These are phyloP conservation scores for Cercophora scortea DNA, from an alignment of 495 filamentous ascomycete species.

Conservation along the genomic window DNA sequence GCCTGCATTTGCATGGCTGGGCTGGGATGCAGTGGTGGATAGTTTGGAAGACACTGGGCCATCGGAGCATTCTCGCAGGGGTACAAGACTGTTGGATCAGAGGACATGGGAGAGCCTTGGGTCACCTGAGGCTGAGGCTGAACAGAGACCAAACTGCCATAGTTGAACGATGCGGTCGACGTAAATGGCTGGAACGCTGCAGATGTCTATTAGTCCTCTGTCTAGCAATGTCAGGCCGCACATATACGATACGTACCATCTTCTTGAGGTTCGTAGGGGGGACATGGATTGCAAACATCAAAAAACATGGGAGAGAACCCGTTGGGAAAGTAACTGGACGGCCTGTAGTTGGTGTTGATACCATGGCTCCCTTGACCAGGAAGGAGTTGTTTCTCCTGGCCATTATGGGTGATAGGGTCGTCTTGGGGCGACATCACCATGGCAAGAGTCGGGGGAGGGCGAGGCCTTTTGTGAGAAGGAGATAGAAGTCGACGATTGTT, in stretches of 20 bases:
- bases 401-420: slow-evolving; percentile 9
- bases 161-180: slow-evolving; percentile 24
- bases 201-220: slow-evolving; percentile 1
- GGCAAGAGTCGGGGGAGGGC: slow-evolving; percentile 23
- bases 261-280: slow-evolving; percentile 29
- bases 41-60: slow-evolving; percentile 29
- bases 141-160: slow-evolving; percentile 18
- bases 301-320: slow-evolving; percentile 20
- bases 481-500: slow-evolving; percentile 2
- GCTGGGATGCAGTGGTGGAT: slow-evolving; percentile 32
- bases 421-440: slow-evolving; percentile 18
- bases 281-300: slow-evolving; percentile 31
- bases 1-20: slow-evolving; percentile 29
- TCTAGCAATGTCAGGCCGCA: neutral
- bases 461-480: slow-evolving; percentile 27
- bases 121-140: slow-evolving; percentile 18
- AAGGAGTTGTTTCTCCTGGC: slow-evolving; percentile 32
- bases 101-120: slow-evolving; percentile 9
- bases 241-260: slow-evolving; percentile 8
- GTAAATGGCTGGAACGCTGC: slow-evolving; percentile 26
- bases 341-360: slow-evolving; percentile 10
- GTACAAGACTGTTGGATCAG: slow-evolving; percentile 20
- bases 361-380: slow-evolving; percentile 15
- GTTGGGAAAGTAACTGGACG: slow-evolving; percentile 11
- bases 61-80: slow-evolving; percentile 22